Evolutionary conservation across 345 rosid genomes (phyloP), one percentile per base, ranked within the genome.

Genomic region (Euphorbia tirucalli): DNA sequence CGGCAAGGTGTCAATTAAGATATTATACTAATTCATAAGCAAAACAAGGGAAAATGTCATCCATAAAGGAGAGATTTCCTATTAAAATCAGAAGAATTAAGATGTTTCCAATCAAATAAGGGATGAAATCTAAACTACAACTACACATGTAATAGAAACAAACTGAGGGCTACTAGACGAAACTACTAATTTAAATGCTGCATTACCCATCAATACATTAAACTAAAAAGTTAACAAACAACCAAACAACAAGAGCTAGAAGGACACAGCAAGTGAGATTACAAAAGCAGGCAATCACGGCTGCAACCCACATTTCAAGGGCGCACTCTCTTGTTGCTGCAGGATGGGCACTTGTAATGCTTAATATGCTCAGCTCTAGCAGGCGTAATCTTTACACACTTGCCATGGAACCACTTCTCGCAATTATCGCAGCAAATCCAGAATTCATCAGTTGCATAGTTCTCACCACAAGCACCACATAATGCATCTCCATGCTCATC

Each of bases 261-360:
- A n/a, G 59, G 22, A 21, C 14, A 41, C 39, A 30, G 19, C 27
- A 31, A 62, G 56, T 50, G 67, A 50, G 61, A 46, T 18, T 46
- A 13, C 18, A 6, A 31, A 11, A 37, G 27, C 48, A 25, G 35
- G 46, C 19, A 28, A 22, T 28, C 52, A 44, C 13, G 31, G n/a
- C 16, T 10, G 35, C 56, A 4, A 7, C 14, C 31, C 32, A 50
- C 61, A 52, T 4, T 68, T 85, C 83, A 89, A 41, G 90, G 75
- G 15, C 97, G 88, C 22, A 85, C 86, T 76, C 95, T 89, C 85
- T 93, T 93, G 87, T 89, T 93, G 87, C 93, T 87, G 89, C 98
- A 93, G 56, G 95, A 82, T 11, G 98, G 98, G 78, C 97, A 93
- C 78, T 93, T 93, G 82, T 90, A 93, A 75, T 88, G 95, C 88